These are phyloP conservation scores for Penicillium palitans DNA, from an alignment of 2,329 filamentous ascomycete species.

Conservation along the genomic window DNA sequence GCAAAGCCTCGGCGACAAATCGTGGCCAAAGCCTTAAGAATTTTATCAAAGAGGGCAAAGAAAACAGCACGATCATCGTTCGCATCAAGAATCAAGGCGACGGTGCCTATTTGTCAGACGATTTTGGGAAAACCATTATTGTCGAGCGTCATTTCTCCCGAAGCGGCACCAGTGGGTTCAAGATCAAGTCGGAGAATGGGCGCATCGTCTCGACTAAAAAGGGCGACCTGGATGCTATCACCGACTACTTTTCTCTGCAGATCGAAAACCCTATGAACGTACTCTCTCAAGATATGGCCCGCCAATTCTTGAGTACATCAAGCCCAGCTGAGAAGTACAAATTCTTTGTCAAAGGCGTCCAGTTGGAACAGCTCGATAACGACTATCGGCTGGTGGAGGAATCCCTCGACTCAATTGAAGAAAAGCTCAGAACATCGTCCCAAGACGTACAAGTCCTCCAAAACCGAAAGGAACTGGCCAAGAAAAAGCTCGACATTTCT, in stretches of 20 bases:
- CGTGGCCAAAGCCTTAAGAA: slow-evolving; percentile 85
- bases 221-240: slow-evolving; percentile 84
- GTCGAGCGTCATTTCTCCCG: slow-evolving; percentile 88
- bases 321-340: slow-evolving; percentile 86
- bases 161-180: slow-evolving; percentile 76
- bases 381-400: slow-evolving; percentile 86
- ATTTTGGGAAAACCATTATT: slow-evolving; percentile 81
- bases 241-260: slow-evolving; percentile 88
- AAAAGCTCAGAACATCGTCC: slow-evolving; percentile 60
- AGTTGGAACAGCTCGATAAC: slow-evolving; percentile 85
- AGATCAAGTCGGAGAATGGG: slow-evolving; percentile 72
- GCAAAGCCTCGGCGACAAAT: slow-evolving; percentile 89
- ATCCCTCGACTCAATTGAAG: slow-evolving; percentile 69
- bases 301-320: slow-evolving; percentile 87
- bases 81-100: slow-evolving; percentile 87
- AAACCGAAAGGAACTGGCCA: slow-evolving; percentile 60
- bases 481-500: slow-evolving; percentile 64
- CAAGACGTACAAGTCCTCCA: slow-evolving; percentile 66
- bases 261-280: slow-evolving; percentile 97
- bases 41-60: slow-evolving; percentile 85
- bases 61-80: slow-evolving; percentile 70
- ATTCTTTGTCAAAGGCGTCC: slow-evolving; percentile 92
- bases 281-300: slow-evolving; percentile 89
- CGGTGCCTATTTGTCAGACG: slow-evolving; percentile 76
- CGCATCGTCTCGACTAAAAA: slow-evolving; percentile 78